Conservation (phyloP, 2,329 filamentous ascomycete species). For the Hypoxylon sp. region DNA sequence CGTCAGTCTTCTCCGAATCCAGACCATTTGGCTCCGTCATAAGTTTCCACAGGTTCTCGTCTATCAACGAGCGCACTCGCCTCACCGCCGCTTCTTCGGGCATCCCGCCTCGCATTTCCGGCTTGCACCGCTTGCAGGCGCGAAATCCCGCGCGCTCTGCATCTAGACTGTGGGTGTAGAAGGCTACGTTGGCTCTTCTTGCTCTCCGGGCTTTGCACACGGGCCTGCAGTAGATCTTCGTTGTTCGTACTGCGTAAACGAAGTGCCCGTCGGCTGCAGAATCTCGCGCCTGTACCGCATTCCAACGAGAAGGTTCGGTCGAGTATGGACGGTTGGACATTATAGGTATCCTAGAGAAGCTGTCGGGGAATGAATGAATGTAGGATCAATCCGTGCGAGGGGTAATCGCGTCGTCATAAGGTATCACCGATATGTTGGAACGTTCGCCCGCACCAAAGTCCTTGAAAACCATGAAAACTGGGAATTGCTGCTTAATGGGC, state of each 20-base stretch:
- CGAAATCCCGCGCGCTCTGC: slow-evolving; percentile 19
- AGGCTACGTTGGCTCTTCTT: slow-evolving; percentile 19
- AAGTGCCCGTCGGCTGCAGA: slow-evolving; percentile 15
- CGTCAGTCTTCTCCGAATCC: slow-evolving; percentile 8
- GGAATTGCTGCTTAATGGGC: not conserved
- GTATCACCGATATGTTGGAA: too few species aligned
- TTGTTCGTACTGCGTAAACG: slow-evolving; percentile 22
- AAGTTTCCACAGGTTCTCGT: slow-evolving; percentile 10
- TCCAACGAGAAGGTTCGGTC: slow-evolving; percentile 21
- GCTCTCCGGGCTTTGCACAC: slow-evolving; percentile 23
- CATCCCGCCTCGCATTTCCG: slow-evolving; percentile 18
- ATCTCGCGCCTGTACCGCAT: slow-evolving; percentile 21
- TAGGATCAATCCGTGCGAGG: not conserved
- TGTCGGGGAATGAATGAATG: not conserved
- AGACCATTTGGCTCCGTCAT: slow-evolving; percentile 5
- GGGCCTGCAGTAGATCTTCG: slow-evolving; percentile 22
- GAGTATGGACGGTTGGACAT: slow-evolving; percentile 13
- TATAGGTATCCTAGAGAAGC: not conserved
- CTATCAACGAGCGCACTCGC: slow-evolving; percentile 17
- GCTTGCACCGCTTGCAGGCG: slow-evolving; percentile 22
- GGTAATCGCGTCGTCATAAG: not conserved
- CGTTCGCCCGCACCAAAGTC: too few species aligned
- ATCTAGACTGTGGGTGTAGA: slow-evolving; percentile 14
- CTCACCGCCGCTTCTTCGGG: slow-evolving; percentile 18
- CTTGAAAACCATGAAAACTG: too few species aligned